Percentiles rank a stretch among this genome's conserved stretches.
phyloP scores from a whole-genome alignment of 768 basidiomycete species.

The Lactarius indigo region DNA sequence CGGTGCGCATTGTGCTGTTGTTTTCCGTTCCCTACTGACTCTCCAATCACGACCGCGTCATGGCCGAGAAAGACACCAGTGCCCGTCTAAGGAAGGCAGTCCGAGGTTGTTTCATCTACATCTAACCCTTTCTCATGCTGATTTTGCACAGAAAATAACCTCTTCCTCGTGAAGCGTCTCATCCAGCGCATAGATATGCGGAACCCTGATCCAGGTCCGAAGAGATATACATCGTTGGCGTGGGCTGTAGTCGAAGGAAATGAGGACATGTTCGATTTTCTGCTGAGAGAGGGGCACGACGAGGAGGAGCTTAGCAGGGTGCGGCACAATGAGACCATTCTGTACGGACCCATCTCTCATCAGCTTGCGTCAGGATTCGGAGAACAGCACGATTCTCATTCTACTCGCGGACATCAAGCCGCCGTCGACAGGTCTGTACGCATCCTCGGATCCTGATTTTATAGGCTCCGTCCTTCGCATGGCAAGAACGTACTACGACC shows the following conservation, averaged over 20 bases:
- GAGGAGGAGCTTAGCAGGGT: slow-evolving; percentile 91
- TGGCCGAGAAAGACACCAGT: slow-evolving; percentile 83
- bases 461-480: slow-evolving; percentile 77
- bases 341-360: slow-evolving; percentile 2
- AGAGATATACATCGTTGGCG: slow-evolving; percentile 81
- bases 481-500: slow-evolving; percentile 83
- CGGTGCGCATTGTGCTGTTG: slow-evolving; percentile 24
- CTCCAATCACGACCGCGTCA: slow-evolving; percentile 34
- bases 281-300: slow-evolving; percentile 83
- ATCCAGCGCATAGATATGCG: slow-evolving; percentile 84
- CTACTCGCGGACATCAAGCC: slow-evolving; percentile 83
- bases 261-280: slow-evolving; percentile 91
- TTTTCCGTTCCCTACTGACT: slow-evolving; percentile 27
- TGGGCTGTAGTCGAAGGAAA: slow-evolving; percentile 89
- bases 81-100: slow-evolving; percentile 75
- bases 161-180: slow-evolving; percentile 87
- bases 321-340: slow-evolving; percentile 31
- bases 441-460: slow-evolving; percentile 53
- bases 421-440: slow-evolving; percentile 43
- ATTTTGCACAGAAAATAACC: slow-evolving; percentile 74
- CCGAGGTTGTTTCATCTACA: slow-evolving; percentile 48
- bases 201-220: slow-evolving; percentile 76
- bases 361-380: slow-evolving; percentile 61
- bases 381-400: slow-evolving; percentile 91
- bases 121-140: background rate